Conservation (phyloP, 176 grass and related monocot species). For the Metroxylon sagu region DNA sequence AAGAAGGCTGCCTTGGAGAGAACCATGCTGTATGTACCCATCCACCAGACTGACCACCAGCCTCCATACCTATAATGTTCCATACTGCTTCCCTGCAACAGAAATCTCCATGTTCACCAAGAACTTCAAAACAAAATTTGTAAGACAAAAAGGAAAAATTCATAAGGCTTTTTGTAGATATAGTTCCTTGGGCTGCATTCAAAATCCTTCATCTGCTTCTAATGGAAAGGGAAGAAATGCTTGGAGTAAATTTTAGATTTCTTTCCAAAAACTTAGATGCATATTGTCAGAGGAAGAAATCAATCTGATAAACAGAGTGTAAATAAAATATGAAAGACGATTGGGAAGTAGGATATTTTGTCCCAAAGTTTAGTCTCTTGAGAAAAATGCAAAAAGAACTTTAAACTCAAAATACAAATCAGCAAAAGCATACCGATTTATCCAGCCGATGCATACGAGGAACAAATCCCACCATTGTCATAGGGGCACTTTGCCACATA, state of each 20-base stretch:
- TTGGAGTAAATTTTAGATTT: too few relatives aligned
- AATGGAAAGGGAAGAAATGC: too few relatives aligned
- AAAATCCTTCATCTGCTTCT: too few relatives aligned
- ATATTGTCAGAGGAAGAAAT: too few relatives aligned
- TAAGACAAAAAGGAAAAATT: neutral
- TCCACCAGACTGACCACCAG: slow-evolving; percentile 99
- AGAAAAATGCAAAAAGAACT: neutral
- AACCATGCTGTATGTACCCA: slow-evolving; percentile 84
- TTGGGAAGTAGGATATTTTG: neutral
- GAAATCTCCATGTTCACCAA: neutral
- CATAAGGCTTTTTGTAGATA: too few relatives aligned
- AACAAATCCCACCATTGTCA: slow-evolving; percentile 21
- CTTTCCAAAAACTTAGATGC: too few relatives aligned
- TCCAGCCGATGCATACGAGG: slow-evolving; percentile 68
- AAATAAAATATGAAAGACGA: too few relatives aligned
- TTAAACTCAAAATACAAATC: too few relatives aligned
- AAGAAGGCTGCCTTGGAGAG: slow-evolving; percentile 91
- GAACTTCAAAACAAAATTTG: neutral
- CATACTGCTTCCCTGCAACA: slow-evolving; percentile 24
- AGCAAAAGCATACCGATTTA: slow-evolving; percentile 15
- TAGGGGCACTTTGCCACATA: slow-evolving; percentile 13
- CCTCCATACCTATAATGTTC: slow-evolving; percentile 52
- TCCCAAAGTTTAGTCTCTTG: neutral
- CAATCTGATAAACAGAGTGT: too few relatives aligned
- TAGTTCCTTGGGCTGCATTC: too few relatives aligned